A percentile compares a stretch with the other conserved stretches of the same genome.
phyloP scores from a whole-genome alignment of 148 eudicot species.

The Amaranthus cruentus region DNA sequence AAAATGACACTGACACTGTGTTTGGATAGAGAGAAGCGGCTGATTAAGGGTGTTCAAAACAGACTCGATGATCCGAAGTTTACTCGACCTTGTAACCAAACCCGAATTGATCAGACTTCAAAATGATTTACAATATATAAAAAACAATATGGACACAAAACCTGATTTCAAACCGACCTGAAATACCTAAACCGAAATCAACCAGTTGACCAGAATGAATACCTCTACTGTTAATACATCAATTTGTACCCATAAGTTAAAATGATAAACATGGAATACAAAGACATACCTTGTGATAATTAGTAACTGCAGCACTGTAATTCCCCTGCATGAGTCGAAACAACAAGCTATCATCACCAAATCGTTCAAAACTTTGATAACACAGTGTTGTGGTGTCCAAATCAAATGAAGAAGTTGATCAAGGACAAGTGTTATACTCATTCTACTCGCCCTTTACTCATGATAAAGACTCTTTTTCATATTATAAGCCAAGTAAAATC shows the following conservation, averaged over 20 bases:
- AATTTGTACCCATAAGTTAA: background rate
- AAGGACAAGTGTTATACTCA: background rate
- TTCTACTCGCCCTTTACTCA: background rate
- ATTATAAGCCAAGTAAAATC: no score
- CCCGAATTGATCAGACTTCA: background rate
- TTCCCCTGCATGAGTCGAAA: constrained; percentile 52
- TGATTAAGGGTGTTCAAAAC: background rate
- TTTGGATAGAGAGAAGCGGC: background rate
- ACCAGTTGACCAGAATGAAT: no score
- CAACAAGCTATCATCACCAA: background rate
- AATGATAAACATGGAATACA: background rate
- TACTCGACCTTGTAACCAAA: no score
- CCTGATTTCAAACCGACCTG: no score
- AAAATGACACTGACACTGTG: background rate
- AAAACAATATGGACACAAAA: background rate
- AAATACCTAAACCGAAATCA: no score
- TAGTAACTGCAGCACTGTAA: constrained; percentile 58
- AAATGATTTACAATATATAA: background rate
- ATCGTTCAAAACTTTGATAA: no score
- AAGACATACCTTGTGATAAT: constrained; percentile 80
- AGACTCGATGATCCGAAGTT: background rate
- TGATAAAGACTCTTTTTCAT: background rate
- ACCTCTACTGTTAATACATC: background rate
- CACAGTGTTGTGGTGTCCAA: background rate
- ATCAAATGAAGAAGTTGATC: background rate